Percentiles rank a stretch among this genome's conserved stretches.
phyloP scores from a whole-genome alignment of 2,329 filamentous ascomycete genomes.

The Epichloe coenophiala region DNA sequence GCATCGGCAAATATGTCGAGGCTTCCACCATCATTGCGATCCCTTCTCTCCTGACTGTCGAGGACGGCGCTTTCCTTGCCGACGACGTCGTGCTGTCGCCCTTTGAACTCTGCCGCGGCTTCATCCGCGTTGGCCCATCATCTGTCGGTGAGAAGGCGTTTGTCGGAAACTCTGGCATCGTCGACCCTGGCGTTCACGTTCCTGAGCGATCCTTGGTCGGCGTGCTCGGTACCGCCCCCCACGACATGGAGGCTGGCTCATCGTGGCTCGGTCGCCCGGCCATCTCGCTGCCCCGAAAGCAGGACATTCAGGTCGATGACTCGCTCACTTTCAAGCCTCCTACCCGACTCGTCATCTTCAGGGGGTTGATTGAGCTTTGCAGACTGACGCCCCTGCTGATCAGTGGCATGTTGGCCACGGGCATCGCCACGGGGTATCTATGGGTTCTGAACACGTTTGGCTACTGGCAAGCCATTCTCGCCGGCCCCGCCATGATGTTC shows the following conservation, averaged over 20 bases:
- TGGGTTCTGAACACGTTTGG: slow-evolving; percentile 7
- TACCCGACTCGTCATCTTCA: slow-evolving; percentile 3
- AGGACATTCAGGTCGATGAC: slow-evolving; percentile 7
- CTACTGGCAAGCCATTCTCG: slow-evolving; percentile 7
- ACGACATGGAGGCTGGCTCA: slow-evolving; percentile 8
- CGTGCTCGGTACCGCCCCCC: slow-evolving; percentile 10
- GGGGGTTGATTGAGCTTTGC: slow-evolving; percentile 9
- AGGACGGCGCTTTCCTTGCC: slow-evolving; percentile 11
- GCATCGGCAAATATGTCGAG: slow-evolving; percentile 9
- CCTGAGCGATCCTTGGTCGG: slow-evolving; percentile 8
- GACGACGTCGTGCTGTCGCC: slow-evolving; percentile 10
- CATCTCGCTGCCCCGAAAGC: slow-evolving; percentile 9
- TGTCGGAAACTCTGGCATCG: slow-evolving; percentile 11
- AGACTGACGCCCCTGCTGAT: slow-evolving; percentile 8
- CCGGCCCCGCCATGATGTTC: slow-evolving; percentile 5
- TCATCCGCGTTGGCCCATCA: slow-evolving; percentile 6
- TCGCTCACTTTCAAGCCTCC: slow-evolving; percentile 10
- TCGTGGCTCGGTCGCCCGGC: slow-evolving; percentile 12
- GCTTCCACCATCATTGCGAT: slow-evolving; percentile 9
- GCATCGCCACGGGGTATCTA: slow-evolving; percentile 4
- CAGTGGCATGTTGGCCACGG: slow-evolving; percentile 1
- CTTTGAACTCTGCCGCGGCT: slow-evolving; percentile 7
- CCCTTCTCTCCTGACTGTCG: slow-evolving; percentile 9
- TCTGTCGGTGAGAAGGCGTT: slow-evolving; percentile 8
- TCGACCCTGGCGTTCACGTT: slow-evolving; percentile 6